Evolutionary conservation across 768 basidiomycete genomes (phyloP).

Genomic region (Dendrothele bispora): DNA sequence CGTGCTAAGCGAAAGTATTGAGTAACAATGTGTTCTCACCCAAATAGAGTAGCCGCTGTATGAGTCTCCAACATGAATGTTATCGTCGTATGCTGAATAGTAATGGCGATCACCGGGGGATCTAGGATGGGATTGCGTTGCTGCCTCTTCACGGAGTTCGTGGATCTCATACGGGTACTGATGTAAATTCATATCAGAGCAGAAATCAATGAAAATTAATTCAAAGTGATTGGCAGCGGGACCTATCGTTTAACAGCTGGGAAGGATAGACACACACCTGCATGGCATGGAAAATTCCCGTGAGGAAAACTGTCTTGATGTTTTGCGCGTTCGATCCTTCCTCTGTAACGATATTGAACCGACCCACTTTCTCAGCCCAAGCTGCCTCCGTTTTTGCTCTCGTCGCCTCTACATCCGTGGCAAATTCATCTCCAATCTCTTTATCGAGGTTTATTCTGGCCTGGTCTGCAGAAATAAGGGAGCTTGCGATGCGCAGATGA

Average conservation of each 20-base stretch:
- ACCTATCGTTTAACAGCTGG: background rate
- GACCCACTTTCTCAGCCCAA: slow-evolving; percentile 60
- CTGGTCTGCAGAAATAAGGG: slow-evolving; percentile 73
- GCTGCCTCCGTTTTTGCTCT: slow-evolving; percentile 43
- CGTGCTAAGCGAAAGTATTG: background rate
- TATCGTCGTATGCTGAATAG: slow-evolving; percentile 77
- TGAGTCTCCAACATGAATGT: slow-evolving; percentile 61
- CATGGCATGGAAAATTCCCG: slow-evolving; percentile 61
- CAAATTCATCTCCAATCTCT: slow-evolving; percentile 41
- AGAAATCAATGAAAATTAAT: no score
- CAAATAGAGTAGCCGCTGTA: slow-evolving; percentile 84
- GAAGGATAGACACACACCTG: slow-evolving; percentile 36
- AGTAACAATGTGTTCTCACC: slow-evolving; percentile 36
- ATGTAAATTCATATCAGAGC: slow-evolving; percentile 5
- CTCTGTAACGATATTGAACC: slow-evolving; percentile 39
- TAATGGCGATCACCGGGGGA: slow-evolving; percentile 31
- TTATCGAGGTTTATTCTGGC: slow-evolving; percentile 51
- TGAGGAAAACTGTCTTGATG: slow-evolving; percentile 55
- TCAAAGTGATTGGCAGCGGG: no score
- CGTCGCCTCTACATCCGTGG: slow-evolving; percentile 50
- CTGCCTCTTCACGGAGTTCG: slow-evolving; percentile 55
- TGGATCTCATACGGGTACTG: slow-evolving; percentile 79
- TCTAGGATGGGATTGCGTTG: background rate
- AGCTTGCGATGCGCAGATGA: slow-evolving; percentile 64
- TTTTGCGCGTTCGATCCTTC: slow-evolving; percentile 40